Evolutionary conservation across 1,284 basidiomycete species (phyloP).

Genomic region (Erythrobasidium hasegawianum): DNA sequence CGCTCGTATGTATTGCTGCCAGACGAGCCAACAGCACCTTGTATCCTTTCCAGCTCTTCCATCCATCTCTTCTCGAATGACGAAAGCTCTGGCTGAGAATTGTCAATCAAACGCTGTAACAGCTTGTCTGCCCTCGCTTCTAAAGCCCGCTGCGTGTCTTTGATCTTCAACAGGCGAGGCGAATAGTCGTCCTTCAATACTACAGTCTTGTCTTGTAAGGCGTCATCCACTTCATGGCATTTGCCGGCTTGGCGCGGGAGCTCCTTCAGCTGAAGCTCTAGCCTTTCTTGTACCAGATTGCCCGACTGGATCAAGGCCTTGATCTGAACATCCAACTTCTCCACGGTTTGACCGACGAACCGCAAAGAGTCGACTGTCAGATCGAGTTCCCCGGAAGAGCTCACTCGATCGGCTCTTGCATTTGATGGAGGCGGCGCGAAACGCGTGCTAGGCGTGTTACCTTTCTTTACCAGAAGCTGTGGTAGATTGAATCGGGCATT

Average conservation of each 20-base stretch:
- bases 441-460: slow-evolving; percentile 53
- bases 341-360: slow-evolving; percentile 65
- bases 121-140: slow-evolving; percentile 66
- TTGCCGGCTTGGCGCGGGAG: slow-evolving; percentile 60
- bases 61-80: slow-evolving; percentile 89
- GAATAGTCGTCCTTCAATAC: slow-evolving; percentile 4
- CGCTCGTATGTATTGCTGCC: slow-evolving; percentile 29
- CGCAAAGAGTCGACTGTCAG: slow-evolving; percentile 76
- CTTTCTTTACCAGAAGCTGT: slow-evolving; percentile 53
- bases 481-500: slow-evolving; percentile 59
- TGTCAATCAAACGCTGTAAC: slow-evolving; percentile 70
- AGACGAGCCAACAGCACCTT: slow-evolving; percentile 57
- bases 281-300: slow-evolving; percentile 58
- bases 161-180: slow-evolving; percentile 39
- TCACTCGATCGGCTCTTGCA: slow-evolving; percentile 40
- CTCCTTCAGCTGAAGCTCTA: slow-evolving; percentile 70
- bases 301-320: slow-evolving; percentile 47
- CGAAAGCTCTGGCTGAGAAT: slow-evolving; percentile 75
- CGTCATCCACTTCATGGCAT: slow-evolving; percentile 51
- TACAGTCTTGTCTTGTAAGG: neutral
- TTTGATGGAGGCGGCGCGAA: slow-evolving; percentile 53
- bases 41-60: slow-evolving; percentile 79
- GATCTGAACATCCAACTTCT: slow-evolving; percentile 47
- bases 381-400: slow-evolving; percentile 54
- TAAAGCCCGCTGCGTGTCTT: slow-evolving; percentile 64